These are phyloP conservation scores for Aspergillus ustus DNA, from an alignment of 2,329 filamentous ascomycete genomes.

Conservation along the genomic window DNA sequence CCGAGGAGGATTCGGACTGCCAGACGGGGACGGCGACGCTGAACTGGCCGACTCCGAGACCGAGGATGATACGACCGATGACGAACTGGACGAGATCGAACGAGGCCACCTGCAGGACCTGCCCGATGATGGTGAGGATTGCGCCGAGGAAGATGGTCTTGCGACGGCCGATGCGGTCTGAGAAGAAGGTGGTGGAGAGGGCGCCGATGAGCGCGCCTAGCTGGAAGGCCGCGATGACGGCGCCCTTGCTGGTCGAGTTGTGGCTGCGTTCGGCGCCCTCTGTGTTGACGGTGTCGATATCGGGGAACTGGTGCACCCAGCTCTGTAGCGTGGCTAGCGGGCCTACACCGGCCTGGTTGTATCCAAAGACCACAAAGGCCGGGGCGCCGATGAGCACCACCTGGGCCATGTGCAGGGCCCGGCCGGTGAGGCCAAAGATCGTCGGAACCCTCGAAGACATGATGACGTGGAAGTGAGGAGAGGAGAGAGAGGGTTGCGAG, in stretches of 20 bases:
- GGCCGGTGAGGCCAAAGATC: constrained; percentile 16
- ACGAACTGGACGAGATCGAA: constrained; percentile 52
- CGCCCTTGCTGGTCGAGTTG: constrained; percentile 32
- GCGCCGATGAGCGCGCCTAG: constrained; percentile 29
- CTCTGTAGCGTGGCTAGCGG: constrained; percentile 29
- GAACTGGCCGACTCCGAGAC: constrained; percentile 54
- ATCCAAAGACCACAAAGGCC: constrained; percentile 32
- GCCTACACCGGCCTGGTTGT: constrained; percentile 32
- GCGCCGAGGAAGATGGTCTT: constrained; percentile 53
- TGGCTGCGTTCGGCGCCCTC: constrained; percentile 22
- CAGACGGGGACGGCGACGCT: constrained; percentile 55
- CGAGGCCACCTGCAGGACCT: constrained; percentile 49
- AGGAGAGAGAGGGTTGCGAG: not conserved
- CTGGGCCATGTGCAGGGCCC: constrained; percentile 26
- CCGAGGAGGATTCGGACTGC: constrained; percentile 54
- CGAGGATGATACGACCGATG: constrained; percentile 53
- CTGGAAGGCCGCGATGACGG: constrained; percentile 32
- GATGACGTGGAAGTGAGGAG: not conserved
- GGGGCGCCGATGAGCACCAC: constrained; percentile 29
- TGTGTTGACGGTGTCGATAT: constrained; percentile 54
- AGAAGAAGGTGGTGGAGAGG: constrained; percentile 32
- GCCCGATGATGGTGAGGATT: constrained; percentile 28
- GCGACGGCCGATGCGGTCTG: constrained; percentile 54
- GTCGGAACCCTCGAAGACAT: constrained; percentile 10
- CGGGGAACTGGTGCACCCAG: constrained; percentile 55